Evolutionary conservation across 2,329 filamentous ascomycete species (phyloP).

Genomic region (Pyricularia grisea): DNA sequence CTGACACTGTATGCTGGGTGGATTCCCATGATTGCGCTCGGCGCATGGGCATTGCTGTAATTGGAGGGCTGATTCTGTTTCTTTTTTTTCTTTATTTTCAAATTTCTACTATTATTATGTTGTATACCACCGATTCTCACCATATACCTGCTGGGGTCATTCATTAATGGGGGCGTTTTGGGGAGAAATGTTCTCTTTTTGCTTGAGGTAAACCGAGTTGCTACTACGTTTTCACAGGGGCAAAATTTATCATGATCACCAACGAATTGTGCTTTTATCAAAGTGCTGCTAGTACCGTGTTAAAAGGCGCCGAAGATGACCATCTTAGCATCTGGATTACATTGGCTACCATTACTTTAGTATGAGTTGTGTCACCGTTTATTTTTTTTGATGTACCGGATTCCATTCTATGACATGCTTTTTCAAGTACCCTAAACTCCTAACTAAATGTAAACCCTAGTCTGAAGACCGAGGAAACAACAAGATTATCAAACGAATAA

Average conservation of each 20-base stretch:
- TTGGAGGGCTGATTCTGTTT: background rate
- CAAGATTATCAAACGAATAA: background rate
- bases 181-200: background rate
- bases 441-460: too few species aligned
- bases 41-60: constrained; percentile 26
- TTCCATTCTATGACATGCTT: background rate
- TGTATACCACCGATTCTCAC: background rate
- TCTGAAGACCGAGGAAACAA: background rate
- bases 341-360: too few species aligned
- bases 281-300: background rate
- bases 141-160: background rate
- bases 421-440: too few species aligned
- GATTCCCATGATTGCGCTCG: constrained; percentile 28
- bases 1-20: constrained; percentile 26
- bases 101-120: background rate
- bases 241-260: background rate
- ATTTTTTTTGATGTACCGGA: background rate
- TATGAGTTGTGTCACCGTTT: background rate
- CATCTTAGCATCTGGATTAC: too few species aligned
- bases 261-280: background rate
- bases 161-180: constrained; percentile 1
- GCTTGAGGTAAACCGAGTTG: background rate
- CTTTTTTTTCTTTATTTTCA: background rate
- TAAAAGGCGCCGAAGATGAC: too few species aligned
- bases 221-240: background rate